These are phyloP conservation scores for Fragosphaeria purpurea DNA, from an alignment of 2,329 filamentous ascomycete genomes.

Conservation along the genomic window DNA sequence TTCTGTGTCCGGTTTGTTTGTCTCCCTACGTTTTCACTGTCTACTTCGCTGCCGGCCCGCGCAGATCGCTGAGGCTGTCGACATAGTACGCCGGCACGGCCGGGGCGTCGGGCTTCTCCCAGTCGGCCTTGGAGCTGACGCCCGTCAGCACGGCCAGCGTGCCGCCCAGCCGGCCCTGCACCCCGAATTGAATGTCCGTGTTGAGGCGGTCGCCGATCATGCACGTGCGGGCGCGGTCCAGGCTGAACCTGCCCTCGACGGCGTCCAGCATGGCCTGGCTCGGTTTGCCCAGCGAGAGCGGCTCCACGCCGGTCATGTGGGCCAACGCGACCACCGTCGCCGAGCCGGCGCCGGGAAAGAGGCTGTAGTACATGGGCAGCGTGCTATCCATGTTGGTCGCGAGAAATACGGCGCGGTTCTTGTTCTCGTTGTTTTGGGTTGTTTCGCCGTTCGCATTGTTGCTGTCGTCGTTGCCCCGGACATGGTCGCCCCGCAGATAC, in stretches of 20 bases:
- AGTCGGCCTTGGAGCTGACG: conserved; percentile 76
- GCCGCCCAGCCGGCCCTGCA: conserved; percentile 82
- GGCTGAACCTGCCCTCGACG: conserved; percentile 88
- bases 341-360: conserved; percentile 88
- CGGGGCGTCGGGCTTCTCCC: conserved; percentile 56
- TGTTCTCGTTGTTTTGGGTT: conserved; percentile 70
- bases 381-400: conserved; percentile 92
- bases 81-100: conserved; percentile 76
- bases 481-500: conserved; percentile 62
- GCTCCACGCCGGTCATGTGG: conserved; percentile 59
- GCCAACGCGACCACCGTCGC: conserved; percentile 62
- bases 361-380: conserved; percentile 65
- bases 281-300: conserved; percentile 79
- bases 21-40: too few species aligned
- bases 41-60: conserved; percentile 4
- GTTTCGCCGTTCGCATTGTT: conserved; percentile 23
- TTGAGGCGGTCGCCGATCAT: conserved; percentile 94
- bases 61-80: conserved; percentile 71
- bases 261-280: conserved; percentile 99
- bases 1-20: too few species aligned
- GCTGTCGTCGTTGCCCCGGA: conserved; percentile 44
- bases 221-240: conserved; percentile 75
- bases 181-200: conserved; percentile 92
- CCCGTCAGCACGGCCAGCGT: conserved; percentile 87
- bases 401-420: conserved; percentile 71